These are phyloP conservation scores for Cercospora zeae-maydis DNA, from an alignment of 2,329 filamentous ascomycete genomes.

Conservation along the genomic window DNA sequence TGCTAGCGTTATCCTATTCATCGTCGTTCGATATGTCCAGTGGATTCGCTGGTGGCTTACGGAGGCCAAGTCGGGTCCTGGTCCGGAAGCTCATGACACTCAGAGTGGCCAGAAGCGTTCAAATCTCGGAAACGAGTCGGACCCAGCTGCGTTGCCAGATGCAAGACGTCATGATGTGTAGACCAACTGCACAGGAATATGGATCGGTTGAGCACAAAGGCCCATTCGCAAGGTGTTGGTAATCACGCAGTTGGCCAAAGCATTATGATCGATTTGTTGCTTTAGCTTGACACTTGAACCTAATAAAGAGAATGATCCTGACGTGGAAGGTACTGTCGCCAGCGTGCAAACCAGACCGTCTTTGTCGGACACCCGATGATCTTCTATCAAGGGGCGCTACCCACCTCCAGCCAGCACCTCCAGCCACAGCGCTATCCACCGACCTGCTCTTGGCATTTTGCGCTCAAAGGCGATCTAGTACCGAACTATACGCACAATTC, in stretches of 20 bases:
- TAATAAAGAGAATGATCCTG: neutral
- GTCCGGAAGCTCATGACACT: neutral
- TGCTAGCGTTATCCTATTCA: constrained; percentile 41
- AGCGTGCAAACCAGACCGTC: neutral
- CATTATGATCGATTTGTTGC: too few relatives aligned
- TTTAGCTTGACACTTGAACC: neutral
- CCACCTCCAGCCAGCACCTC: neutral
- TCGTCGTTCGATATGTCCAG: constrained; percentile 42
- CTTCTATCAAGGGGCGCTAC: neutral
- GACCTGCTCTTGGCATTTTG: neutral
- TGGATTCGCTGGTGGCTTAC: constrained; percentile 41
- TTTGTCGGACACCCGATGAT: neutral
- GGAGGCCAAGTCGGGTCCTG: constrained; percentile 42
- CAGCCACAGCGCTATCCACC: neutral
- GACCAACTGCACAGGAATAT: neutral
- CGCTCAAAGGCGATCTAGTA: neutral
- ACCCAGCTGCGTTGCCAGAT: neutral
- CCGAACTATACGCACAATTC: neutral
- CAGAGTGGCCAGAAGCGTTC: neutral
- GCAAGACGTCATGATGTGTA: neutral
- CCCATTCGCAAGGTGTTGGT: neutral
- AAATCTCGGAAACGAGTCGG: neutral
- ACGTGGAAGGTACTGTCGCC: neutral
- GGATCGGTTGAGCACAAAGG: neutral
- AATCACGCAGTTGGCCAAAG: too few relatives aligned